Evolutionary conservation across 768 basidiomycete genomes (phyloP).

Genomic region (Sporobolomyces roseus): DNA sequence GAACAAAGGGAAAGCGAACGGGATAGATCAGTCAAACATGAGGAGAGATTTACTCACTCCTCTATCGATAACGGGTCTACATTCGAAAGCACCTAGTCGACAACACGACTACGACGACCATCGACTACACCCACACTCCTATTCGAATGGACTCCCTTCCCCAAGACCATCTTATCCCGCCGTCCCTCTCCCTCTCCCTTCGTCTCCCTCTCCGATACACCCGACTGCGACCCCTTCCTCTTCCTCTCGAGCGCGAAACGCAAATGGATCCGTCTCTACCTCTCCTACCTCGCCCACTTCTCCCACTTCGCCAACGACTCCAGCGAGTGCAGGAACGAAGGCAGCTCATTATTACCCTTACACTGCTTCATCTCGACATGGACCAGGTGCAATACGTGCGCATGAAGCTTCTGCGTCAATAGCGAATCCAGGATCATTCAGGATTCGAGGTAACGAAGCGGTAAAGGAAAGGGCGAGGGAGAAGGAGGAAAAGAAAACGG

Average conservation of each 20-base stretch:
- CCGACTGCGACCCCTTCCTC: background rate
- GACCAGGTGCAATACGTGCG: background rate
- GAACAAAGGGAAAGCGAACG: background rate
- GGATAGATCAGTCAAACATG: background rate
- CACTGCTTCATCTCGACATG: conserved; percentile 15
- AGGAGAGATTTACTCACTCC: conserved; percentile 2
- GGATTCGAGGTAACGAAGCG: conserved; percentile 7
- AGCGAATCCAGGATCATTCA: conserved; percentile 29
- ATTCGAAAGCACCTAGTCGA: no score
- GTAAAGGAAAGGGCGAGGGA: background rate
- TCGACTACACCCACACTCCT: conserved; percentile 6
- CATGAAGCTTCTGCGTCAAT: conserved; percentile 3
- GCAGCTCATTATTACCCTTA: conserved; percentile 35
- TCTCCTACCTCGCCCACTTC: conserved; percentile 17
- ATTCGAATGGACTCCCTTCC: background rate
- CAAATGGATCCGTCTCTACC: background rate
- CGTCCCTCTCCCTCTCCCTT: background rate
- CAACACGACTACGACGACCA: background rate
- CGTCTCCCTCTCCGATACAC: background rate
- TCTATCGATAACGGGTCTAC: background rate
- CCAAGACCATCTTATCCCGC: background rate
- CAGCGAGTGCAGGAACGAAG: conserved; percentile 16
- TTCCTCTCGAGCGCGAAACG: background rate
- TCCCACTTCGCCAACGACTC: conserved; percentile 15
- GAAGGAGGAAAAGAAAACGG: background rate